A percentile compares a stretch with the other conserved stretches of the same genome.
Evolutionary conservation across 768 basidiomycete species (phyloP).

Genomic region (Rhodotorula sphaerocarpa): DNA sequence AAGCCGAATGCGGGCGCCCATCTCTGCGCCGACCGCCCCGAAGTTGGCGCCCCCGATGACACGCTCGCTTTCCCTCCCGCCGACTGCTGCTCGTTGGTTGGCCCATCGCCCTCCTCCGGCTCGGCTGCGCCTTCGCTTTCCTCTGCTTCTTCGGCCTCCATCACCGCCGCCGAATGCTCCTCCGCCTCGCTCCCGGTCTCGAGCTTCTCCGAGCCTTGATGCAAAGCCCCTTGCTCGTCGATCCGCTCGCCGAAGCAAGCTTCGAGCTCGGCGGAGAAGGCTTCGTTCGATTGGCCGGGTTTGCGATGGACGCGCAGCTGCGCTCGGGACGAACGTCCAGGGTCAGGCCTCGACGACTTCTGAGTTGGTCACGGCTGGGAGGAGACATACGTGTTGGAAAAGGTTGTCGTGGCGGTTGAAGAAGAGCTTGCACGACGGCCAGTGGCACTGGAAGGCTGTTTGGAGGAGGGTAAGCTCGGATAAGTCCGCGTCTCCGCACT

Average conservation of each 20-base stretch:
- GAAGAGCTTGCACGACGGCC: conserved; percentile 58
- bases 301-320: conserved; percentile 31
- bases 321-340: neutral
- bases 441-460: conserved; percentile 66
- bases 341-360: too few relatives aligned
- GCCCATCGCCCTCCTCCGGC: too few relatives aligned
- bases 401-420: conserved; percentile 76
- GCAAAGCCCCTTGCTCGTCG: too few relatives aligned
- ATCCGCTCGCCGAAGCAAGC: conserved; percentile 10
- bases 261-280: conserved; percentile 13
- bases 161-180: neutral
- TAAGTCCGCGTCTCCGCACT: too few relatives aligned
- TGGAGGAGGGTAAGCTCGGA: neutral
- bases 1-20: too few relatives aligned
- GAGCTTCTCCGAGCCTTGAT: neutral
- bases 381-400: conserved; percentile 52
- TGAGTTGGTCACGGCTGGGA: too few relatives aligned
- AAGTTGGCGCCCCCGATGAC: too few relatives aligned
- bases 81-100: too few relatives aligned
- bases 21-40: too few relatives aligned
- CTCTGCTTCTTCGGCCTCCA: neutral
- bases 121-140: too few relatives aligned
- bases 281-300: conserved; percentile 7
- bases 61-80: too few relatives aligned
- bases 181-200: neutral